phyloP scores from a whole-genome alignment of 2,329 filamentous ascomycete species.

The Aspergillus niger region DNA sequence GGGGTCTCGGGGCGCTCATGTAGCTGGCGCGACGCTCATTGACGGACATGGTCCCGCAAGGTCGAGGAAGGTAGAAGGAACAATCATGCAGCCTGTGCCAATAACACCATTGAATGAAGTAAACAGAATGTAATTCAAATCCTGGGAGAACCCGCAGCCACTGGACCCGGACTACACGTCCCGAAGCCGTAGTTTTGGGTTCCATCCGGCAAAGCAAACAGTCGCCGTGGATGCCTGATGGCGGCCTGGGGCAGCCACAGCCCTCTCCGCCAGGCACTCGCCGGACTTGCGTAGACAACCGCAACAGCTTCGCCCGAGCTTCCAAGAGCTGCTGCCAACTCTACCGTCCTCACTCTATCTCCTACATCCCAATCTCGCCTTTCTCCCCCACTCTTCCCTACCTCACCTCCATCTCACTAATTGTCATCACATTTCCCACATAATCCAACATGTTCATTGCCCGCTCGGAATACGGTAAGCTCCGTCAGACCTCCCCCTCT shows the following conservation, averaged over 20 bases:
- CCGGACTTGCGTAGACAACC: conserved; percentile 39
- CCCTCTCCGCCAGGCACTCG: conserved; percentile 34
- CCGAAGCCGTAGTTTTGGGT: conserved; percentile 4
- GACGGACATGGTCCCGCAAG: conserved; percentile 39
- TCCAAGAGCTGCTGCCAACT: conserved; percentile 25
- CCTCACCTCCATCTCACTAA: background rate
- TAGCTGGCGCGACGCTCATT: conserved; percentile 44
- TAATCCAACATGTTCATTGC: conserved; percentile 92
- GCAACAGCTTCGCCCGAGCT: conserved; percentile 34
- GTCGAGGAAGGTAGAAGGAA: conserved; percentile 16
- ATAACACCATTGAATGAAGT: conserved; percentile 5
- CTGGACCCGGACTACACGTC: background rate
- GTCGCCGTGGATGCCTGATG: conserved; percentile 17
- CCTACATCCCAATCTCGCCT: conserved; percentile 10
- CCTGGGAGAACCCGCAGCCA: background rate
- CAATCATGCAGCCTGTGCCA: conserved; percentile 28
- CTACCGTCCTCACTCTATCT: conserved; percentile 1
- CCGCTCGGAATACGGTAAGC: conserved; percentile 98
- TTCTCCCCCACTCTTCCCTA: background rate
- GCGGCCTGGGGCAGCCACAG: conserved; percentile 23
- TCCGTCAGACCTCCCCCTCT: conserved; percentile 27
- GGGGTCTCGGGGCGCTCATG: conserved; percentile 42
- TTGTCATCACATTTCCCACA: conserved; percentile 21
- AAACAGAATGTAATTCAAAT: background rate
- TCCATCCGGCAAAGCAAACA: conserved; percentile 4